Percentiles rank a stretch among this genome's conserved stretches.
Conservation (phyloP, 1,284 basidiomycete genomes). For the Ganoderma multipileum region DNA sequence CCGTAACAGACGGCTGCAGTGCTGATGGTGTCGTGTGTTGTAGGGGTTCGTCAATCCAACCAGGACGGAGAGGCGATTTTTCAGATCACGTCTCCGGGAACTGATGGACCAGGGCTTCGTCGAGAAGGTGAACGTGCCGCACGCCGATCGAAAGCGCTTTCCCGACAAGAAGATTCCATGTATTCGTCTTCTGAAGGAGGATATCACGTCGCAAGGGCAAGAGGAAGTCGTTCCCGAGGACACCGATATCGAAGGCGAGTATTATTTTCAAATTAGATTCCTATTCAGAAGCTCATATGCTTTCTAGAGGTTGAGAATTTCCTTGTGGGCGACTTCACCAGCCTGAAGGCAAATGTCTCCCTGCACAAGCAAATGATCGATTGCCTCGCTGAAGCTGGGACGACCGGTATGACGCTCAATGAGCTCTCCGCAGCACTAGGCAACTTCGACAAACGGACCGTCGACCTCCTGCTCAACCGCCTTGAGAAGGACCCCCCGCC, state of each 20-base stretch:
- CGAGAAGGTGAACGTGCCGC: conserved; percentile 74
- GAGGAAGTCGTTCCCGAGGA: conserved; percentile 34
- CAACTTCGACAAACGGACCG: conserved; percentile 78
- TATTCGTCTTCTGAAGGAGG: conserved; percentile 61
- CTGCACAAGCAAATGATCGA: conserved; percentile 80
- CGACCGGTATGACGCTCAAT: conserved; percentile 71
- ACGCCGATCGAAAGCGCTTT: conserved; percentile 51
- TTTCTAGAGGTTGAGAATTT: conserved; percentile 15
- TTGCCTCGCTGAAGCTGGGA: conserved; percentile 69
- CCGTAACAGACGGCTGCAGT: too few relatives aligned
- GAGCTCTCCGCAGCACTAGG: conserved; percentile 70
- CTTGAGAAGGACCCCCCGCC: conserved; percentile 70
- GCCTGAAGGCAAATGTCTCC: conserved; percentile 65
- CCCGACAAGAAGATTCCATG: conserved; percentile 60
- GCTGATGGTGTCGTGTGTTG: conserved; percentile 8
- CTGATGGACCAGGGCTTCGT: conserved; percentile 73
- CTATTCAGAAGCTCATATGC: not conserved
- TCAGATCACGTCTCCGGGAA: conserved; percentile 73
- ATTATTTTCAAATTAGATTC: not conserved
- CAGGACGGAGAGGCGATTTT: conserved; percentile 78
- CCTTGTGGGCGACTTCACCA: conserved; percentile 31
- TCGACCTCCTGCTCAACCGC: conserved; percentile 77
- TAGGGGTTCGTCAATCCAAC: conserved; percentile 78
- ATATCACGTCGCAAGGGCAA: conserved; percentile 42
- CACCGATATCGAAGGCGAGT: conserved; percentile 27